Percentiles rank a stretch among this genome's conserved stretches.
These are phyloP conservation scores for Petunia secreta DNA, from an alignment of 257 asterid genomes.

Conservation along the genomic window DNA sequence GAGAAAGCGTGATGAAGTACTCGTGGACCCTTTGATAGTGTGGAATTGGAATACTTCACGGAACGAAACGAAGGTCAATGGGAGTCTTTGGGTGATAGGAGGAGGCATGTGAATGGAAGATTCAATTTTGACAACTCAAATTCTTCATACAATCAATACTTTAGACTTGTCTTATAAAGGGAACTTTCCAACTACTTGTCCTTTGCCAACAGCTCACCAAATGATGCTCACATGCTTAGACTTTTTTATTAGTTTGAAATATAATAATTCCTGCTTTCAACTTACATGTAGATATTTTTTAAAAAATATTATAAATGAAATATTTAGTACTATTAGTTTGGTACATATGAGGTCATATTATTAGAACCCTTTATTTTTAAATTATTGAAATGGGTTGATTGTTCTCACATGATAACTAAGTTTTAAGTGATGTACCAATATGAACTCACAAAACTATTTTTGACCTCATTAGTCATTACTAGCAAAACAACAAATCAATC, in stretches of 20 bases:
- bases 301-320: background rate
- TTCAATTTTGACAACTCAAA: background rate
- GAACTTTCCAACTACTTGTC: background rate
- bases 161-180: background rate
- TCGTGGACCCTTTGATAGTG: background rate
- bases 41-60: background rate
- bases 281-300: background rate
- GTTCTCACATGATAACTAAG: too few species aligned
- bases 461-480: too few species aligned
- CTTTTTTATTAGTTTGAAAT: background rate
- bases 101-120: constrained; percentile 21
- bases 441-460: too few species aligned
- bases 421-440: too few species aligned
- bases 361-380: too few species aligned
- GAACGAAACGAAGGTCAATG: background rate
- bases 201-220: background rate
- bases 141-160: background rate
- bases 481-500: too few species aligned
- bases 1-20: background rate
- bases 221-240: background rate
- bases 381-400: background rate
- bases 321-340: background rate
- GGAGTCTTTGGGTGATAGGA: background rate
- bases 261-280: background rate
- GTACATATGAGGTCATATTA: background rate